Evolutionary conservation across 208 protist species (phyloP).

Genomic region (Leishmania gerbilli): DNA sequence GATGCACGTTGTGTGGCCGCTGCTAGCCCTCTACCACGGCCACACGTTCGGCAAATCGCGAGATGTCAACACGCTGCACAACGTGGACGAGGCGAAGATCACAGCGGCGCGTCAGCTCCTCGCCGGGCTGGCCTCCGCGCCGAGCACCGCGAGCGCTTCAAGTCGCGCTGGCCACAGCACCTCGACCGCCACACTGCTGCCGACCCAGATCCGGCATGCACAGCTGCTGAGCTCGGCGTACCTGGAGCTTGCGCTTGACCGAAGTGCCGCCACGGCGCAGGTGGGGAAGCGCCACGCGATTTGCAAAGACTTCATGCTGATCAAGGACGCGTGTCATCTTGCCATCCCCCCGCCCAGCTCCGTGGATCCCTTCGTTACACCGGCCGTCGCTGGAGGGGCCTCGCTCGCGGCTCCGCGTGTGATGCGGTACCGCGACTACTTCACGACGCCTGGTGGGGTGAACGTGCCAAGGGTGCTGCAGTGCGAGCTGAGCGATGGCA

Average conservation of each 20-base stretch:
- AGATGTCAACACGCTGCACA: slow-evolving; percentile 24
- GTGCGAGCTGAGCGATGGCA: slow-evolving; percentile 86
- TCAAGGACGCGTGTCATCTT: slow-evolving; percentile 35
- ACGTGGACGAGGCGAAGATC: slow-evolving; percentile 29
- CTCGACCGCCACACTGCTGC: background rate
- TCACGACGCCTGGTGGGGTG: slow-evolving; percentile 91
- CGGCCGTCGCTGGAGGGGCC: background rate
- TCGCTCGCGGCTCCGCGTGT: slow-evolving; percentile 30
- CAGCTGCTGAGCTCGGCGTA: slow-evolving; percentile 73
- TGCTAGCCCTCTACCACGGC: slow-evolving; percentile 74
- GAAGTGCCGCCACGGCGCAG: slow-evolving; percentile 14
- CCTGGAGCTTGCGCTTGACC: slow-evolving; percentile 76
- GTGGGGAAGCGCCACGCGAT: slow-evolving; percentile 32
- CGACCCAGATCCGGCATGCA: slow-evolving; percentile 42
- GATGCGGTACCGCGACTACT: slow-evolving; percentile 58
- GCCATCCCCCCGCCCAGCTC: slow-evolving; percentile 49
- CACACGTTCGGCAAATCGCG: slow-evolving; percentile 45
- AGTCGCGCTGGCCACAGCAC: background rate
- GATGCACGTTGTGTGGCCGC: slow-evolving; percentile 62
- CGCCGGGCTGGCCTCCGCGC: background rate
- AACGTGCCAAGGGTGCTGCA: slow-evolving; percentile 94
- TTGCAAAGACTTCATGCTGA: slow-evolving; percentile 37
- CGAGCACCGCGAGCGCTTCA: background rate
- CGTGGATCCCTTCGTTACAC: slow-evolving; percentile 13
- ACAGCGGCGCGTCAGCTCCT: slow-evolving; percentile 20